phyloP scores from a whole-genome alignment of 139 green algal species.

The Tetraselmis striata region DNA sequence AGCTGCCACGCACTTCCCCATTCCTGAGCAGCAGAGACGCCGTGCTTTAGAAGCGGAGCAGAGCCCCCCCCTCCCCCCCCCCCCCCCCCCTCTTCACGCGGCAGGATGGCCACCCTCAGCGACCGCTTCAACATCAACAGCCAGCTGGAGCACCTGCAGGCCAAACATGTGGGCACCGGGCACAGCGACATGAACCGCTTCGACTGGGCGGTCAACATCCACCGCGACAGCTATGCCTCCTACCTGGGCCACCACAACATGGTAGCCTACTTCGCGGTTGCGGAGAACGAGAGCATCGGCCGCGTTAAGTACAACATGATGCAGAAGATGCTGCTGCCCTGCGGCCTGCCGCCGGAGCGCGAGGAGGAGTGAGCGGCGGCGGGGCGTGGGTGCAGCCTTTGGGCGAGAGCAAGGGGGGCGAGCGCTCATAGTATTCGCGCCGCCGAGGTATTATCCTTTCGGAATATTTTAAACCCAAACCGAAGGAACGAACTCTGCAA shows the following conservation, averaged over 20 bases:
- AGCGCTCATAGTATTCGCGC: too few species aligned
- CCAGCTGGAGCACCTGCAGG: constrained; percentile 96
- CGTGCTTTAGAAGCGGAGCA: too few species aligned
- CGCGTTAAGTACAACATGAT: constrained; percentile 83
- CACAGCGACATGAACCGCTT: constrained; percentile 83
- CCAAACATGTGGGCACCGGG: constrained; percentile 95
- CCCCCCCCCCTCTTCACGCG: too few species aligned
- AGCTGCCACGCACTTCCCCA: too few species aligned
- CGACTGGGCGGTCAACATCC: constrained; percentile 96
- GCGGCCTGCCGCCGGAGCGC: constrained; percentile 64
- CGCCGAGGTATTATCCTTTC: too few species aligned
- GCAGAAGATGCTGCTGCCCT: constrained; percentile 88
- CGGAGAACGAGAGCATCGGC: constrained; percentile 93
- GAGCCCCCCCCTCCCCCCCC: too few species aligned
- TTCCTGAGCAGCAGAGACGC: too few species aligned
- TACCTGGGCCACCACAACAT: constrained; percentile 88
- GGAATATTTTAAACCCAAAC: too few species aligned
- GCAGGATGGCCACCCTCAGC: constrained; percentile 60
- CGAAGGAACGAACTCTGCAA: too few species aligned
- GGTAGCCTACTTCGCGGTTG: constrained; percentile 83
- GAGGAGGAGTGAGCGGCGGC: constrained; percentile 36
- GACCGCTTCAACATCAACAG: constrained; percentile 97
- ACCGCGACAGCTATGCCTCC: constrained; percentile 92
- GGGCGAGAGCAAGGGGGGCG: too few species aligned
- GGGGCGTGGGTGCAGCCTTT: too few species aligned